These are phyloP conservation scores for Chlorella variabilis DNA, from an alignment of 163 green algal genomes.

Conservation along the genomic window DNA sequence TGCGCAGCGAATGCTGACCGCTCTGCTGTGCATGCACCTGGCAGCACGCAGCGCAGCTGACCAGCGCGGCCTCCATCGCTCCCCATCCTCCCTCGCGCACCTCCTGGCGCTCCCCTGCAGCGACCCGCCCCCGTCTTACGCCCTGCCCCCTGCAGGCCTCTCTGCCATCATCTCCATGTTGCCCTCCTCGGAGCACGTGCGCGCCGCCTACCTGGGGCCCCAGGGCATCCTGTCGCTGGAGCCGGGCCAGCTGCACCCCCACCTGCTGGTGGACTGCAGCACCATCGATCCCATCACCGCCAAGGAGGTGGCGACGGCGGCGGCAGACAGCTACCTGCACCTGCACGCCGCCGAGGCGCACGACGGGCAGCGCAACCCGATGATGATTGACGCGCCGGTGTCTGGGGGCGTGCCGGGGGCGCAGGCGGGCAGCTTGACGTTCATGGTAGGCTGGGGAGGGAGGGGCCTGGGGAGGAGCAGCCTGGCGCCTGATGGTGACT, in stretches of 20 bases:
- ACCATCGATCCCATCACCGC: slow-evolving; percentile 61
- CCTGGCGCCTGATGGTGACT: no score
- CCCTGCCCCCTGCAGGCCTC: slow-evolving; percentile 46
- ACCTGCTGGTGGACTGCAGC: slow-evolving; percentile 61
- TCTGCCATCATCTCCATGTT: slow-evolving; percentile 71
- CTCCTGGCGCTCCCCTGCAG: background rate
- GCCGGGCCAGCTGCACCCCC: slow-evolving; percentile 43
- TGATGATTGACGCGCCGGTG: slow-evolving; percentile 75
- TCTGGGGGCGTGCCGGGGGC: slow-evolving; percentile 58
- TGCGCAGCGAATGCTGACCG: background rate
- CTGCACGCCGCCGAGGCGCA: slow-evolving; percentile 14
- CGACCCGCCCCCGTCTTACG: background rate
- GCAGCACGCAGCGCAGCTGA: no score
- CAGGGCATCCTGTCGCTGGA: slow-evolving; percentile 61
- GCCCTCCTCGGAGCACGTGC: slow-evolving; percentile 42
- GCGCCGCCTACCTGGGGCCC: slow-evolving; percentile 53
- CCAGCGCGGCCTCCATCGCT: no score
- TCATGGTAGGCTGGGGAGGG: slow-evolving; percentile 71
- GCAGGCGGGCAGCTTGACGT: slow-evolving; percentile 65
- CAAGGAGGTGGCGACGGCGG: slow-evolving; percentile 41
- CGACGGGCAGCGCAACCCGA: slow-evolving; percentile 20
- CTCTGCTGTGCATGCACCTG: no score
- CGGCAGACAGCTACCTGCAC: slow-evolving; percentile 46
- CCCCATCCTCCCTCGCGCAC: no score
- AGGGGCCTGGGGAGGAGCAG: no score